phyloP scores from a whole-genome alignment of 169 alveolate genomes.

The Theileria annulata region DNA sequence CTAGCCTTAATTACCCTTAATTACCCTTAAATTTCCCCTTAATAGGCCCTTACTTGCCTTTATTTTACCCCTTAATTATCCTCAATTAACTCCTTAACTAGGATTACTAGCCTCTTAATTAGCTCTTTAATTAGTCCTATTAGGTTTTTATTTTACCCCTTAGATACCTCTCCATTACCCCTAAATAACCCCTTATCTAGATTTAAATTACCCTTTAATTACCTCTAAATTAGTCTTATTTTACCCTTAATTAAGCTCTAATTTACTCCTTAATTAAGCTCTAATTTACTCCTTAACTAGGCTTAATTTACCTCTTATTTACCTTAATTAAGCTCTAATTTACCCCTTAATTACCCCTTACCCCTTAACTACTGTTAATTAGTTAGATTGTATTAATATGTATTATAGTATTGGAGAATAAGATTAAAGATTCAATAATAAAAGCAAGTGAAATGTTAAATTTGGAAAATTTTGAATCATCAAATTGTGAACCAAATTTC shows the following conservation, averaged over 20 bases:
- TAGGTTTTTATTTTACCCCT: neutral
- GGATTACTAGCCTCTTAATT: too few species aligned
- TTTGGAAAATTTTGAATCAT: slow-evolving; percentile 56
- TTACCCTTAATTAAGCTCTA: neutral
- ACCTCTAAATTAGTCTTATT: neutral
- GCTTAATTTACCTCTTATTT: neutral
- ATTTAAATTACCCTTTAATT: neutral
- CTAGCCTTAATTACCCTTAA: neutral
- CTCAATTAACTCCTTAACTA: neutral
- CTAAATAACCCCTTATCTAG: neutral
- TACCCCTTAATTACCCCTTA: too few species aligned
- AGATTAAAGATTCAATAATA: slow-evolving; percentile 47
- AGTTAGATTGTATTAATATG: neutral
- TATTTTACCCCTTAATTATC: too few species aligned
- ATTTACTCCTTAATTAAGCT: too few species aligned
- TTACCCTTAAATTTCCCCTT: neutral
- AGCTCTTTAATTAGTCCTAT: neutral
- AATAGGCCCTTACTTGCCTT: too few species aligned
- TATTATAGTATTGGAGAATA: slow-evolving; percentile 53
- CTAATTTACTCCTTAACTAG: neutral
- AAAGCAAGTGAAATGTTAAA: slow-evolving; percentile 61
- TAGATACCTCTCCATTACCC: too few species aligned
- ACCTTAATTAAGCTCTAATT: too few species aligned
- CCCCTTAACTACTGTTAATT: neutral
- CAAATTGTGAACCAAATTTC: slow-evolving; percentile 68